Base-by-base conservation (phyloP, 371 early-diverging fungal genomes). In the Mucor circinelloides region DNA sequence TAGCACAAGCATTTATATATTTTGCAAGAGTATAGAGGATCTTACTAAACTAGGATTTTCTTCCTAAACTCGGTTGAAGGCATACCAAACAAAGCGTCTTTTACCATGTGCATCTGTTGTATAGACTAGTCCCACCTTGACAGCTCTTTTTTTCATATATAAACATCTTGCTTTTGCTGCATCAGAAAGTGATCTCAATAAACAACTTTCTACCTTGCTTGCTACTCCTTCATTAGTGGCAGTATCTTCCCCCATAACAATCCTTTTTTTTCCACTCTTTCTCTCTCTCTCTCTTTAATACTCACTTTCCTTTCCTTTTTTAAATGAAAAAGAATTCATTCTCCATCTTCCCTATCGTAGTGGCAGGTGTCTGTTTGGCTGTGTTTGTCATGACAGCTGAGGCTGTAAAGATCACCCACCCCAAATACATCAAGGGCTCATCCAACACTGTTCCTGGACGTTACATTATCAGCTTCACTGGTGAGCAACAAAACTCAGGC, bases 391-490 rank as follows among this genome's bases (percentile, higher is more conserved):
- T 74, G 60, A 57, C 71, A 10, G 58, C 68, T 19, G 64, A 68
- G 5, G 72, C 73, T 7, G 59, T 70, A 9, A 71, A 72, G 3
- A 65, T 72, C 21, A 31, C 63, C 1, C 72, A 74, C 52, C 72
- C 73, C 42, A 77, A 77, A 44, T 71, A 66, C 61, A 64, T 64
- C 31, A 38, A 65, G 31, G 28, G 54, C 21, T 44, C 57, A 30
- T 17, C 36, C 19, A 23, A 65, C 17, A 60, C 66, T 17, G 34
- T 77, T 56, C 78, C 79, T 38, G 76, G 78, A 25, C 77, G 73
- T 23, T 83, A 79, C 31, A 69, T 83, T 27, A 61, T 78, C 28
- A 70, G 77, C 34, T 77, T 83, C 13, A 62, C 65, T 9, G 32
- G 46, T 10, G 59, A 61, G 7, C 57, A 58, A 17, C 40, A 52